Percentiles rank a stretch among this genome's conserved stretches.
Conservation (phyloP, 31 red algal genomes). For the Endocladia muricata region DNA sequence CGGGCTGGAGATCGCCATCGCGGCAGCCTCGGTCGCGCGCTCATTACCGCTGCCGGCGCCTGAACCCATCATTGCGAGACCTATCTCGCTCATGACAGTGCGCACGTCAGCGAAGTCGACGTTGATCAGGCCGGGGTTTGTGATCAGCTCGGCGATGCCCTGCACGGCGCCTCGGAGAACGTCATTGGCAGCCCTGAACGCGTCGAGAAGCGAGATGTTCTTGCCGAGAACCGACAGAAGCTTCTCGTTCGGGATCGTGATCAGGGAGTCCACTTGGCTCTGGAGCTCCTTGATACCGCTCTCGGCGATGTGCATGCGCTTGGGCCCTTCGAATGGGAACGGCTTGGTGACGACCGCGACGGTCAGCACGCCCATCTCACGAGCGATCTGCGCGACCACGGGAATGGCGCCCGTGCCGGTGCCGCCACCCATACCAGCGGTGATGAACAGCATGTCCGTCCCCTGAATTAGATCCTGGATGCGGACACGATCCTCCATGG, state of each 20-base stretch:
- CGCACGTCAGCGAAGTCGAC: conserved; percentile 76
- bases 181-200: conserved; percentile 58
- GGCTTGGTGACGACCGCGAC: conserved; percentile 73
- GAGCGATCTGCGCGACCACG: conserved; percentile 45
- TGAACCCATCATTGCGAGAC: conserved; percentile 68
- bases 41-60: conserved; percentile 58
- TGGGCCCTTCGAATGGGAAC: conserved; percentile 57
- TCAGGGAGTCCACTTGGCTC: conserved; percentile 57
- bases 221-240: conserved; percentile 56
- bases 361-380: conserved; percentile 51
- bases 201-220: conserved; percentile 58
- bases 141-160: conserved; percentile 66
- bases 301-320: conserved; percentile 44
- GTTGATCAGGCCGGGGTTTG: conserved; percentile 60
- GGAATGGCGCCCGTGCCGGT: conserved; percentile 63
- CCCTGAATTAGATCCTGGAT: conserved; percentile 40
- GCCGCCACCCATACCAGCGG: conserved; percentile 77
- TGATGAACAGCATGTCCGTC: conserved; percentile 62
- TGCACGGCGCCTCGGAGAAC: conserved; percentile 55
- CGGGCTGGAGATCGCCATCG: conserved; percentile 43
- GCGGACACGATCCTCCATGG: conserved; percentile 47
- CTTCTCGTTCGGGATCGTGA: conserved; percentile 66
- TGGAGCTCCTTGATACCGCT: conserved; percentile 44
- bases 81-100: conserved; percentile 53
- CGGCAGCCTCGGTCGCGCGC: conserved; percentile 54